These are phyloP conservation scores for Hymenotorrendiella dingleyae DNA, from an alignment of 2,329 filamentous ascomycete species.

Conservation along the genomic window DNA sequence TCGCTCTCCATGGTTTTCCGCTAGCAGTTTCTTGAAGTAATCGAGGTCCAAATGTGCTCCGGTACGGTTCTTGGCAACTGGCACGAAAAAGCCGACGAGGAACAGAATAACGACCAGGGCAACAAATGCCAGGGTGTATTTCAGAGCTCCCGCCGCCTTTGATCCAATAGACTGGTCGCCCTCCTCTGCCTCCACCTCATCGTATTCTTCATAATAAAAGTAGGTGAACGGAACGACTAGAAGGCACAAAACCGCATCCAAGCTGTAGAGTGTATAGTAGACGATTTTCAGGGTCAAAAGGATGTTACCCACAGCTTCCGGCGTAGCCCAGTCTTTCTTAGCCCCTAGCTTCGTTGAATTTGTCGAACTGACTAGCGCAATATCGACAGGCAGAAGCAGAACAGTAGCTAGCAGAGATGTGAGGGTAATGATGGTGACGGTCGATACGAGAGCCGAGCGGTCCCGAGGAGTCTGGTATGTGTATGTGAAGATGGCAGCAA, in stretches of 20 bases:
- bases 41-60: constrained; percentile 74
- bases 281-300: constrained; percentile 76
- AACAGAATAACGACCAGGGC: constrained; percentile 76
- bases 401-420: constrained; percentile 87
- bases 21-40: constrained; percentile 80
- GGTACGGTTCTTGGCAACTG: constrained; percentile 62
- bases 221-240: constrained; percentile 92
- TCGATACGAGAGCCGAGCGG: constrained; percentile 73
- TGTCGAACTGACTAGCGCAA: constrained; percentile 89
- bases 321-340: constrained; percentile 94
- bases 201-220: constrained; percentile 97
- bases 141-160: constrained; percentile 76
- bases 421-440: constrained; percentile 80
- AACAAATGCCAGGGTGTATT: constrained; percentile 85
- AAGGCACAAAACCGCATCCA: constrained; percentile 85
- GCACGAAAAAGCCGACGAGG: constrained; percentile 89
- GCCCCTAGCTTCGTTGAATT: constrained; percentile 66
- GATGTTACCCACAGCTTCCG: constrained; percentile 71
- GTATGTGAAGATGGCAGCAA: constrained; percentile 80
- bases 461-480: constrained; percentile 87
- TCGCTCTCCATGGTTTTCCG: constrained; percentile 86
- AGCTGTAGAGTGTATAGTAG: constrained; percentile 88
- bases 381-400: constrained; percentile 87
- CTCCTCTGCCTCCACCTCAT: constrained; percentile 79
- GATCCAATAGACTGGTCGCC: constrained; percentile 65